Evolutionary conservation across 495 filamentous ascomycete species (phyloP).

Genomic region (Aspergillus sclerotiicarbonarius): DNA sequence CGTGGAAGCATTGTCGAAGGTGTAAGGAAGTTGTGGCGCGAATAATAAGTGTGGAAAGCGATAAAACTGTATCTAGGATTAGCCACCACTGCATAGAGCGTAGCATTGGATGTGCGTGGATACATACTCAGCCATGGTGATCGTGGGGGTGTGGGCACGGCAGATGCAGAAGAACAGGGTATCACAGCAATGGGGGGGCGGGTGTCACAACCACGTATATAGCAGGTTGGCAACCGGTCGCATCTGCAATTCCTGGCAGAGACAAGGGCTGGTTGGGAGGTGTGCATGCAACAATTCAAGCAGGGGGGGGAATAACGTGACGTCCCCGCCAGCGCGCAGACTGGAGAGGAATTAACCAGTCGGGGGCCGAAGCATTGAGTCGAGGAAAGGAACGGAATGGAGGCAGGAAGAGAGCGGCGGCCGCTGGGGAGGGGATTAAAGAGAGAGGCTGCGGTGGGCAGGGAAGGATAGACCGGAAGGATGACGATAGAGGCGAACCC

Average conservation of each 20-base stretch:
- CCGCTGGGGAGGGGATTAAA: constrained; percentile 2
- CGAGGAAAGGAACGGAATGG: constrained; percentile 11
- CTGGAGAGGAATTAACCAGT: constrained; percentile 15
- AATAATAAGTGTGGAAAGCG: constrained; percentile 44
- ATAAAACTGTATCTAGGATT: constrained; percentile 34
- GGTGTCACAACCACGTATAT: constrained; percentile 20
- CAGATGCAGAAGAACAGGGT: constrained; percentile 5
- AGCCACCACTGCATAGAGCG: constrained; percentile 4
- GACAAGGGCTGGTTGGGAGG: constrained; percentile 6
- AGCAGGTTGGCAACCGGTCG: constrained; percentile 9
- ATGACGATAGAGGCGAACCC: constrained; percentile 8
- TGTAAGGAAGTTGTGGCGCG: constrained; percentile 36
- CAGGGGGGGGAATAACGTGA: constrained; percentile 7
- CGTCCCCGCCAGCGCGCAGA: constrained; percentile 23
- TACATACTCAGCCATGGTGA: constrained; percentile 49
- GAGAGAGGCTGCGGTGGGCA: background rate
- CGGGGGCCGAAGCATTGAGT: constrained; percentile 21
- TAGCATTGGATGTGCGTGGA: background rate
- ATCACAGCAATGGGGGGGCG: constrained; percentile 11
- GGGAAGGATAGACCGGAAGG: constrained; percentile 5
- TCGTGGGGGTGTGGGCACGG: constrained; percentile 11
- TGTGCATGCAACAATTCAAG: constrained; percentile 10
- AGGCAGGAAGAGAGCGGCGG: constrained; percentile 17
- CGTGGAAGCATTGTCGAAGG: constrained; percentile 47
- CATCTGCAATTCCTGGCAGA: constrained; percentile 14